Conservation (phyloP, 495 filamentous ascomycete genomes). For the Neurospora sp. region DNA sequence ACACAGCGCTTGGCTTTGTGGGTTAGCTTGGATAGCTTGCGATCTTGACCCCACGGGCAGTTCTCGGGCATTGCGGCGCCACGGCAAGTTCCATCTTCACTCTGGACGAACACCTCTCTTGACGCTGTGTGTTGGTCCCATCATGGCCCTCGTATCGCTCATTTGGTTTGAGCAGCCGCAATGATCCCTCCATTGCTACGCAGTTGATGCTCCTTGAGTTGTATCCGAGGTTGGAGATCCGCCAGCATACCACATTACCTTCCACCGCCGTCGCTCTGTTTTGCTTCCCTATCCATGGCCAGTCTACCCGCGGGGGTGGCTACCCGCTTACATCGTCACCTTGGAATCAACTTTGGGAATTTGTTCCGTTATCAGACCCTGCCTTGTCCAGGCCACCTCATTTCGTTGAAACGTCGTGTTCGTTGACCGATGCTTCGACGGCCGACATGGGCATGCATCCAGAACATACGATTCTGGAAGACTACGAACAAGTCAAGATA, state of each 20-base stretch:
- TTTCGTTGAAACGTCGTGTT: conserved; percentile 14
- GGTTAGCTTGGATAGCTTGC: neutral
- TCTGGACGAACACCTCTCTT: neutral
- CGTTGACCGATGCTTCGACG: neutral
- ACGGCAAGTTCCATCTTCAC: neutral
- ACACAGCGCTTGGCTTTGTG: neutral
- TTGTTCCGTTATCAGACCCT: neutral
- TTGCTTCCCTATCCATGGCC: neutral
- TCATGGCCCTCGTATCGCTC: neutral
- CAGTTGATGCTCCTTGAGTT: neutral
- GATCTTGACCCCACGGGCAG: neutral
- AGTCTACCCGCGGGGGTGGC: neutral
- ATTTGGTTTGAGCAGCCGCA: neutral
- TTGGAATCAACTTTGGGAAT: neutral
- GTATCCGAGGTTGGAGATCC: neutral
- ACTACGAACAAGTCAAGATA: neutral
- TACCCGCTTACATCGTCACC: neutral
- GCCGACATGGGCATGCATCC: neutral
- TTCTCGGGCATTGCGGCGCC: neutral
- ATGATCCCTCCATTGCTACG: neutral
- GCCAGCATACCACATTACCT: neutral
- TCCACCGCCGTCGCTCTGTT: neutral
- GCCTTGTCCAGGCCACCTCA: neutral
- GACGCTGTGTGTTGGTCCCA: neutral
- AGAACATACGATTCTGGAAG: neutral